A percentile compares a stretch with the other conserved stretches of the same genome.
Evolutionary conservation across 129 eudicot species (phyloP).

Genomic region (Tanacetum coccineum): DNA sequence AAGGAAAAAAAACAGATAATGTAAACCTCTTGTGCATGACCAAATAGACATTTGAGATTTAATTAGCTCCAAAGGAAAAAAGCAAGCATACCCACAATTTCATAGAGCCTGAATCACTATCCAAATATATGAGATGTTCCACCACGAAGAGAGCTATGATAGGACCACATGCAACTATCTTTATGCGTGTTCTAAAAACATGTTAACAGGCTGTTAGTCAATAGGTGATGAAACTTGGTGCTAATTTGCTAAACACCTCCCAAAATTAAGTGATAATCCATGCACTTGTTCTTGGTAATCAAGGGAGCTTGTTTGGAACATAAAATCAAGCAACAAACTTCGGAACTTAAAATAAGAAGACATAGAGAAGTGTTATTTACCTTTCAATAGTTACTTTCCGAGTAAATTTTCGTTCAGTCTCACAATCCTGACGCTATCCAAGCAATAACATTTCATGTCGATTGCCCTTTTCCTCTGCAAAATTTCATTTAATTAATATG

Average conservation of each 20-base stretch:
- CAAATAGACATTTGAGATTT: too few relatives aligned
- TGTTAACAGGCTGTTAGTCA: background rate
- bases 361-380: background rate
- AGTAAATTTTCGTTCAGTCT: background rate
- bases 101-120: background rate
- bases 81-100: too few relatives aligned
- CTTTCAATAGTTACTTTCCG: conserved; percentile 8
- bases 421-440: conserved; percentile 8
- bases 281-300: too few relatives aligned
- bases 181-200: background rate
- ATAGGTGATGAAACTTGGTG: background rate
- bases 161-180: background rate
- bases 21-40: too few relatives aligned
- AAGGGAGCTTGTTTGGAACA: background rate
- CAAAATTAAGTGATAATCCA: background rate
- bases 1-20: too few relatives aligned
- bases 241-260: background rate
- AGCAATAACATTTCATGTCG: conserved; percentile 3
- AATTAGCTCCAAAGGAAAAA: too few relatives aligned
- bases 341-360: background rate
- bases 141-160: background rate
- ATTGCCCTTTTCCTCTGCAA: conserved; percentile 11
- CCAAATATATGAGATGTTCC: background rate
- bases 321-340: background rate
- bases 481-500: background rate